Evolutionary conservation across 208 protist species (phyloP), one percentile per base, ranked within the genome.

Genomic region (Angomonas ambiguus): DNA sequence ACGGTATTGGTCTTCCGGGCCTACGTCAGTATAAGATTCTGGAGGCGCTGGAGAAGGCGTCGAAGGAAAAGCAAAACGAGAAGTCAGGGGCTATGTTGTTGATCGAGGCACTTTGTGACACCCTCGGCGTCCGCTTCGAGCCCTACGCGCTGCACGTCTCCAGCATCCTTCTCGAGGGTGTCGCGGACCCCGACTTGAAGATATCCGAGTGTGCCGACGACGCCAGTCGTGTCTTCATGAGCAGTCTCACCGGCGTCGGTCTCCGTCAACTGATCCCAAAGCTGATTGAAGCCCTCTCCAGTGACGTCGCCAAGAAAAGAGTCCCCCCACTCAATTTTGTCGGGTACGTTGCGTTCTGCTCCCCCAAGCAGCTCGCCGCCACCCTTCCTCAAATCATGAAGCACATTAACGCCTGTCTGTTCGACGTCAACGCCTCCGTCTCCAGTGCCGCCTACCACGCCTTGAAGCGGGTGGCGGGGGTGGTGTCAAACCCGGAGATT

Each of bases 401-500:
- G 76, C 82, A 90, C 67, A 87, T 98, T 42, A 83, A 79, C 49
- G 67, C 79, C 22, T 92, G 83, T 63, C 76, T 97, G 18, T 94
- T 92, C 68, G 92, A 97, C 74, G 85, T 94, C 22, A 95, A 97
- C 80, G 82, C 74, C 75, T 71, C 86, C 66, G 91, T 98, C 41
- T 77, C 83, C 11, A 60, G 72, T 6, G 87, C 85, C 20, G 92
- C 93, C 32, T 89, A 74, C 67, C 91, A 84, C 69, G 86, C 90
- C 13, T 82, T 98, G 57, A 67, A 82, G 18, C 87, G 89, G 28
- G 89, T 98, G 28, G 93, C 87, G 25, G 90, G 89, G 66, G 92
- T 97, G 31, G 87, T 97, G 24, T 87, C 82, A 30, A 96, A 95
- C 80, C 79, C 82, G 0, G 92, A 98, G 73, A 97, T 98, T 56